Percentiles rank a stretch among this genome's conserved stretches.
These are phyloP conservation scores for Globisporangium cederbergense DNA, from an alignment of 352 stramenopile species.

Conservation along the genomic window DNA sequence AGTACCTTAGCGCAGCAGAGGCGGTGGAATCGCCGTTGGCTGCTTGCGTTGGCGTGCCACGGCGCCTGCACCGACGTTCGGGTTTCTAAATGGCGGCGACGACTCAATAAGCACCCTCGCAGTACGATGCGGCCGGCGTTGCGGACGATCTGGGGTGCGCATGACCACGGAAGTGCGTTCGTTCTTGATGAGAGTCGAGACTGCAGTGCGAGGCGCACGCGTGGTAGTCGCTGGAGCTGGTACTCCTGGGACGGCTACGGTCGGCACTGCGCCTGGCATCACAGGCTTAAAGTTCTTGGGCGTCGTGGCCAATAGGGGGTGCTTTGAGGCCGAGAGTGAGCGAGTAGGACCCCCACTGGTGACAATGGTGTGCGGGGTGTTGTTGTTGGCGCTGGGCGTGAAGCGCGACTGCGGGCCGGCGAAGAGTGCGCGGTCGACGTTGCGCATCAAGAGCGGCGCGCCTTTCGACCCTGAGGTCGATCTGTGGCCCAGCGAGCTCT, in stretches of 20 bases:
- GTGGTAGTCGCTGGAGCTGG: not conserved
- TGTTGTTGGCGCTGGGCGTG: slow-evolving; percentile 15
- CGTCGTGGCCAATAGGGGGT: not conserved
- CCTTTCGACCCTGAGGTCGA: slow-evolving; percentile 6
- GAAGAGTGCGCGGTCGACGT: slow-evolving; percentile 27
- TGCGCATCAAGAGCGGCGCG: slow-evolving; percentile 30
- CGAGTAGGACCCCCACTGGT: not conserved
- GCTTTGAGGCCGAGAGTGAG: not conserved
- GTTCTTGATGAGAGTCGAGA: slow-evolving; percentile 13
- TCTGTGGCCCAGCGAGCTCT: slow-evolving; percentile 6
- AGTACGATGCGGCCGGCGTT: slow-evolving; percentile 36
- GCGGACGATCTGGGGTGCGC: slow-evolving; percentile 75
- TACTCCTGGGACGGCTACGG: not conserved
- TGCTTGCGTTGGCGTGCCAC: slow-evolving; percentile 22
- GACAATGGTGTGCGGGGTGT: slow-evolving; percentile 6
- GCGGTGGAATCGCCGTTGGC: slow-evolving; percentile 14
- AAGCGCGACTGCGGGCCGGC: slow-evolving; percentile 18
- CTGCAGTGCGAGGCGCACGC: slow-evolving; percentile 9
- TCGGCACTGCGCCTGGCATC: not conserved
- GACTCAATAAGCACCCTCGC: slow-evolving; percentile 65
- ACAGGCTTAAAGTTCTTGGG: slow-evolving; percentile 6
- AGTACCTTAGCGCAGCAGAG: slow-evolving; percentile 21
- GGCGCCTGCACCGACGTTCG: slow-evolving; percentile 21
- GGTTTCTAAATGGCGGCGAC: slow-evolving; percentile 67
- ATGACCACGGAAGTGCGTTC: slow-evolving; percentile 44